Evolutionary conservation across 1,139 yeast genomes (phyloP), one percentile per base, ranked within the genome.

Genomic region (Diutina ranongensis): DNA sequence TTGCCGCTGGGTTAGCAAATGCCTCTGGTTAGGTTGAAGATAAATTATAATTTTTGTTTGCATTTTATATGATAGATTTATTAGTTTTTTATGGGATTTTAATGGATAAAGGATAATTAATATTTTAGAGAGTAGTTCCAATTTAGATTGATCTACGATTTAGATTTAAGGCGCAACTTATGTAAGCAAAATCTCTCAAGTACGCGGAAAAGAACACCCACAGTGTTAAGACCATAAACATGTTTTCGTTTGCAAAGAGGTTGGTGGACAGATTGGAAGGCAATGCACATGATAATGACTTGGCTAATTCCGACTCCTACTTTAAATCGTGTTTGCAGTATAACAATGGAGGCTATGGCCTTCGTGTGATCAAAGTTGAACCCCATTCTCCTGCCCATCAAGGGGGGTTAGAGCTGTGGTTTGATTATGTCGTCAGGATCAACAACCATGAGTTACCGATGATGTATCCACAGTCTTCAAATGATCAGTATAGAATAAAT

Each of bases 181-280:
- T n/a, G n/a, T n/a, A n/a, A n/a, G n/a, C n/a, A n/a, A n/a, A n/a
- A n/a, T n/a, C n/a, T n/a, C n/a, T n/a, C n/a, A n/a, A n/a, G n/a
- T n/a, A n/a, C n/a, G n/a, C n/a, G n/a, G n/a, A n/a, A n/a, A n/a
- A n/a, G n/a, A n/a, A 25, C 28, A 5, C 5, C 28, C 28, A 25
- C 28, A 7, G 10, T 25, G 10, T 25, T 10, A 25, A 5, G 5
- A 25, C 7, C 15, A 13, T 20, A 41, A 25, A 10, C n/a, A 87
- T 87, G 97, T 83, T 87, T 63, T 84, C 94, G 31, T 84, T 88
- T 63, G 96, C 97, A 9, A 85, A 82, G 59, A 84, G 80, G 55
- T 61, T 88, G 45, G 96, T 87, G 31, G 83, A 80, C 55, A 73
- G 87, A 25, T 71, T 89, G 42, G 96, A 87, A 55, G 60, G 58